Conservation (phyloP, 352 stramenopile species). For the Peronospora destructor region DNA sequence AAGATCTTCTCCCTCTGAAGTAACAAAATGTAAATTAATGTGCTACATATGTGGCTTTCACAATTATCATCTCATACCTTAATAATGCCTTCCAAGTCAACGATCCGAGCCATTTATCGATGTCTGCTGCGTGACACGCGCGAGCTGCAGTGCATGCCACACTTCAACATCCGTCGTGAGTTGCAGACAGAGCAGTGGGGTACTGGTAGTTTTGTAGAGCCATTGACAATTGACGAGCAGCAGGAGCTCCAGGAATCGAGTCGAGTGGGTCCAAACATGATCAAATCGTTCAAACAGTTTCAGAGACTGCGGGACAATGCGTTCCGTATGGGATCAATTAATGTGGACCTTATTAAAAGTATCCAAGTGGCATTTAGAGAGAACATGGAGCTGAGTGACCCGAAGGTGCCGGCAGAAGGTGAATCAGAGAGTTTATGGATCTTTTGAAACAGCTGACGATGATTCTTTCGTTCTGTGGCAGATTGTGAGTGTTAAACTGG, state of each 20-base stretch:
- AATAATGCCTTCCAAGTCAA: conserved; percentile 37
- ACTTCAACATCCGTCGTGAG: conserved; percentile 55
- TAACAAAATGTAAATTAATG: not conserved
- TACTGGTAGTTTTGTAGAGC: conserved; percentile 37
- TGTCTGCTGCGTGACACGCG: conserved; percentile 56
- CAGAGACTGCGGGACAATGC: conserved; percentile 33
- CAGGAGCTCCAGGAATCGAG: conserved; percentile 4
- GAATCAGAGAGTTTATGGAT: not conserved
- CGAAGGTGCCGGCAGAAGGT: conserved; percentile 24
- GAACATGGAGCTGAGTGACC: conserved; percentile 31
- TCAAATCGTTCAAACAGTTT: conserved; percentile 44
- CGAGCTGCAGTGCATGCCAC: conserved; percentile 45
- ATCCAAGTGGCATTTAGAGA: conserved; percentile 43
- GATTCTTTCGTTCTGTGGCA: conserved; percentile 8
- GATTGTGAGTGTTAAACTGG: conserved; percentile 42
- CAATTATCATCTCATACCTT: too few relatives aligned
- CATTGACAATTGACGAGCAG: conserved; percentile 5
- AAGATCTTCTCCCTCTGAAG: conserved; percentile 29
- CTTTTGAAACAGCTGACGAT: conserved; percentile 2
- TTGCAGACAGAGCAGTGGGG: conserved; percentile 62
- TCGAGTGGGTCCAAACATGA: conserved; percentile 6
- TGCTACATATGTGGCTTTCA: not conserved
- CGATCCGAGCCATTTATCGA: conserved; percentile 53
- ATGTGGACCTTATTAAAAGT: conserved; percentile 30
- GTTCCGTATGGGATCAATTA: conserved; percentile 24